These are phyloP conservation scores for Collybiopsis luxurians DNA, from an alignment of 768 basidiomycete species.

Conservation along the genomic window DNA sequence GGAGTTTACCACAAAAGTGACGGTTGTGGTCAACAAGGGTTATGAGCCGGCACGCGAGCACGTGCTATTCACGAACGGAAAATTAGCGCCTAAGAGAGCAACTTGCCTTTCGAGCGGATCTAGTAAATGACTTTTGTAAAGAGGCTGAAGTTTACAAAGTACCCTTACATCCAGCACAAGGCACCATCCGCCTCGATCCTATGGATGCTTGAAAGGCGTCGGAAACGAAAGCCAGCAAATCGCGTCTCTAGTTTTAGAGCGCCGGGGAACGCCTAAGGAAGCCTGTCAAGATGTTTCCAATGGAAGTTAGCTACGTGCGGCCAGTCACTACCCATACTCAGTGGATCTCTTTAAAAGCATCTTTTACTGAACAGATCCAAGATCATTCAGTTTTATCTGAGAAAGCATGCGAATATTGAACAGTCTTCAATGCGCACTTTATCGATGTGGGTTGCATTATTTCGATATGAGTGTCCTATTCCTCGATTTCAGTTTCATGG, in stretches of 20 bases:
- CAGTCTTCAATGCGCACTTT: constrained; percentile 30
- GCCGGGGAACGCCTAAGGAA: constrained; percentile 31
- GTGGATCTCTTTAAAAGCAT: no score
- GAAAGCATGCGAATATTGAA: constrained; percentile 30
- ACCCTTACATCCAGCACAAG: constrained; percentile 29
- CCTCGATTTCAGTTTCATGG: no score
- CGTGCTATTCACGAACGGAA: no score
- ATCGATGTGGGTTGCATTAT: constrained; percentile 31
- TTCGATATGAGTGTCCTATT: constrained; percentile 24
- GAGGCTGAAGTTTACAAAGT: constrained; percentile 32
- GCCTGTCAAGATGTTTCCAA: constrained; percentile 26
- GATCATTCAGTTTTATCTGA: no score
- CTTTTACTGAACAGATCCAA: no score
- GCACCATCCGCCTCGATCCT: constrained; percentile 28
- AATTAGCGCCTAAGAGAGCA: no score
- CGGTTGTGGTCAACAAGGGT: no score
- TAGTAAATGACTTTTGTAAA: constrained; percentile 30
- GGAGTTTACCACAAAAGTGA: no score
- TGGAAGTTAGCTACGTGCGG: constrained; percentile 29
- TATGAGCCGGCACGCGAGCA: no score
- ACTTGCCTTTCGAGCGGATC: constrained; percentile 37
- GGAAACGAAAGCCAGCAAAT: constrained; percentile 30
- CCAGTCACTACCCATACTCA: no score
- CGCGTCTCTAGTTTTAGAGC: constrained; percentile 35
- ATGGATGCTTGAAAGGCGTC: constrained; percentile 31